Evolutionary conservation across 2,329 filamentous ascomycete species (phyloP).

Genomic region (Fusarium virguliforme): DNA sequence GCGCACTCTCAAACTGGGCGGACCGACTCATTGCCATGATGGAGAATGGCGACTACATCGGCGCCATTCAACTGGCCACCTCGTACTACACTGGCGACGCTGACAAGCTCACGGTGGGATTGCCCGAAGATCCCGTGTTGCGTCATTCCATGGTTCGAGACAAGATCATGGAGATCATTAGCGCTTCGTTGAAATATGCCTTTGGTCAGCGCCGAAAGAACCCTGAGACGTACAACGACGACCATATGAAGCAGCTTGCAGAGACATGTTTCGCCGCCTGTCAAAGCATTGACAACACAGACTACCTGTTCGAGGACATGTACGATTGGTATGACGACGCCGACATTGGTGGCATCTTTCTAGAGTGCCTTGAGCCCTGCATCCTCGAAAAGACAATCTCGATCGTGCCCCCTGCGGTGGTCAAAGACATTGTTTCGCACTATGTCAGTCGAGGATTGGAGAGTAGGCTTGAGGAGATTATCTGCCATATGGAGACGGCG

Average conservation of each 20-base stretch:
- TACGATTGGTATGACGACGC: slow-evolving; percentile 92
- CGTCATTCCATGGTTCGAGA: slow-evolving; percentile 88
- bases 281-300: slow-evolving; percentile 80
- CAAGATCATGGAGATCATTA: slow-evolving; percentile 93
- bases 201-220: slow-evolving; percentile 78
- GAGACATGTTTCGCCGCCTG: slow-evolving; percentile 89
- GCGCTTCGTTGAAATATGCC: slow-evolving; percentile 89
- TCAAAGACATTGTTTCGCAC: slow-evolving; percentile 88
- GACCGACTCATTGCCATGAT: slow-evolving; percentile 93
- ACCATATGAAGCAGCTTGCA: slow-evolving; percentile 82
- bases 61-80: slow-evolving; percentile 90
- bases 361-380: slow-evolving; percentile 90
- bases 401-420: slow-evolving; percentile 82
- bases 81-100: slow-evolving; percentile 92
- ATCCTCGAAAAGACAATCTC: slow-evolving; percentile 85
- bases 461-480: slow-evolving; percentile 88
- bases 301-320: slow-evolving; percentile 92
- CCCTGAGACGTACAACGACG: slow-evolving; percentile 63
- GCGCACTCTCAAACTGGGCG: slow-evolving; percentile 96
- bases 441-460: slow-evolving; percentile 84
- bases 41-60: slow-evolving; percentile 97
- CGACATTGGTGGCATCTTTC: slow-evolving; percentile 80
- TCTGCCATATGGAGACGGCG: slow-evolving; percentile 91
- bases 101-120: slow-evolving; percentile 94
- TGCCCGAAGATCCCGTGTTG: slow-evolving; percentile 85